Conservation (phyloP, 768 basidiomycete species). For the Kockovaella imperatae region DNA sequence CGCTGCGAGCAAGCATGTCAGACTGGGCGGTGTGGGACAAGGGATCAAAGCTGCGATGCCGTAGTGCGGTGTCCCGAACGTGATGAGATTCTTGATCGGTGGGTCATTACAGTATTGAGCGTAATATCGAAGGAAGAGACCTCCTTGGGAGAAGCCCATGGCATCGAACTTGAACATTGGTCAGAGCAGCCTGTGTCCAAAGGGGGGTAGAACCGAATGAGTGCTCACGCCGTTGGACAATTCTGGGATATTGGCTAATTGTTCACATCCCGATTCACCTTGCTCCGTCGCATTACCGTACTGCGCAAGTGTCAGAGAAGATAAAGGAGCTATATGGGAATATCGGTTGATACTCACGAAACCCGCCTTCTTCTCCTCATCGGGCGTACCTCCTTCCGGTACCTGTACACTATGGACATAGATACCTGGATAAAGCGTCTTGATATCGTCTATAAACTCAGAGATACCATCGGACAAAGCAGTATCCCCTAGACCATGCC, state of each 20-base stretch:
- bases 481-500: slow-evolving; percentile 49
- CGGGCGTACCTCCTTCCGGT: slow-evolving; percentile 28
- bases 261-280: slow-evolving; percentile 34
- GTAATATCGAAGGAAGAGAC: slow-evolving; percentile 45
- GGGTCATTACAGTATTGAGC: slow-evolving; percentile 44
- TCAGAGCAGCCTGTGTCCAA: neutral
- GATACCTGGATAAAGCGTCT: slow-evolving; percentile 34
- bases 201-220: neutral
- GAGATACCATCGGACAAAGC: slow-evolving; percentile 41
- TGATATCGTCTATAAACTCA: slow-evolving; percentile 39
- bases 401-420: slow-evolving; percentile 44
- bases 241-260: slow-evolving; percentile 37
- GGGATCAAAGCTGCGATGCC: slow-evolving; percentile 46
- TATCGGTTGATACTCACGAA: slow-evolving; percentile 25
- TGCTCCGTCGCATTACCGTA: slow-evolving; percentile 45
- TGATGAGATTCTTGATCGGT: slow-evolving; percentile 45
- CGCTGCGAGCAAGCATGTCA: slow-evolving; percentile 40
- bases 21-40: slow-evolving; percentile 43
- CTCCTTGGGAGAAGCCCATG: slow-evolving; percentile 48
- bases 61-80: slow-evolving; percentile 45
- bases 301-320: too few species aligned
- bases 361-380: slow-evolving; percentile 44
- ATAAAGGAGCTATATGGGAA: too few species aligned
- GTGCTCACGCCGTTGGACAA: slow-evolving; percentile 26
- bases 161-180: slow-evolving; percentile 41